These are phyloP conservation scores for Noccaea caerulescens DNA, from an alignment of 345 rosid genomes.

Conservation along the genomic window DNA sequence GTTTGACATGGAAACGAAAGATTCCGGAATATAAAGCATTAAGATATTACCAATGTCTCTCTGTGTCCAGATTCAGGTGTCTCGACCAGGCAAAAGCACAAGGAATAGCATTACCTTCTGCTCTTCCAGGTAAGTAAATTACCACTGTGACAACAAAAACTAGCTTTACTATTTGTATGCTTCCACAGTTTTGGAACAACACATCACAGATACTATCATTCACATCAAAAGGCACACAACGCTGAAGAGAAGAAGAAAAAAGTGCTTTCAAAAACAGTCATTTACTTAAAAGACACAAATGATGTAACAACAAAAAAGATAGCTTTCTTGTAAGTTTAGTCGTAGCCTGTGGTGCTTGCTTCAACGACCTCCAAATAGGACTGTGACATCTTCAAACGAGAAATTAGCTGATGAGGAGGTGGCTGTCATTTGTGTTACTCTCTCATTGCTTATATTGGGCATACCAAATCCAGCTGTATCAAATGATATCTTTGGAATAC, in stretches of 20 bases:
- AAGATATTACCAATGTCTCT: neutral
- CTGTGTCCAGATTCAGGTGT: neutral
- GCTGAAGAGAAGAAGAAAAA: neutral
- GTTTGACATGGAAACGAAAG: neutral
- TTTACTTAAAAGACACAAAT: neutral
- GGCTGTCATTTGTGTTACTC: conserved; percentile 21
- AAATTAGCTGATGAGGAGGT: conserved; percentile 39
- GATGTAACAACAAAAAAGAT: neutral
- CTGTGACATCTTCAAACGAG: conserved; percentile 31
- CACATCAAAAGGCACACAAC: neutral
- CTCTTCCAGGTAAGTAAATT: conserved; percentile 23
- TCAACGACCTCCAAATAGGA: conserved; percentile 37
- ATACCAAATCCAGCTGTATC: conserved; percentile 40
- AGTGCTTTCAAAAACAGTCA: neutral
- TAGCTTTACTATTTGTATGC: neutral
- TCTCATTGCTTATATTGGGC: conserved; percentile 37
- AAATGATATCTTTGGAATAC: conserved; percentile 19
- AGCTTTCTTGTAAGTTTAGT: conserved; percentile 2
- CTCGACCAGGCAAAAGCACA: conserved; percentile 5
- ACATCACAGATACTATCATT: conserved; percentile 7
- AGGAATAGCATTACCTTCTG: neutral
- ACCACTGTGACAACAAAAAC: neutral
- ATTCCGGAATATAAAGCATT: neutral
- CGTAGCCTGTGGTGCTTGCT: conserved; percentile 13
- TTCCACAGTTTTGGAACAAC: conserved; percentile 6